phyloP scores from a whole-genome alignment of 2,329 filamentous ascomycete genomes.

The Cladosporium halotolerans region DNA sequence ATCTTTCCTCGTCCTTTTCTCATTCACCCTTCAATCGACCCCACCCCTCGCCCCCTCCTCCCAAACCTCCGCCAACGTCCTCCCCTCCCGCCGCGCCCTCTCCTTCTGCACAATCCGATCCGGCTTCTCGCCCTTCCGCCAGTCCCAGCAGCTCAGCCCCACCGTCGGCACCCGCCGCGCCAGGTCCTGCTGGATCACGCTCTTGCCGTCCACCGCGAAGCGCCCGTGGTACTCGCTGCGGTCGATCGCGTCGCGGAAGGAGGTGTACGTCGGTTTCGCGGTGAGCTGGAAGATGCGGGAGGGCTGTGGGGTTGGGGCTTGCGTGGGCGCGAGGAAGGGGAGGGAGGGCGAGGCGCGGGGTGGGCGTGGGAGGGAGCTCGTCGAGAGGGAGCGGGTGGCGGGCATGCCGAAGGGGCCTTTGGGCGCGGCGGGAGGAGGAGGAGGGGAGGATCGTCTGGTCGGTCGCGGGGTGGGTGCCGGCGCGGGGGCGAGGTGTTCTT shows the following conservation, averaged over 20 bases:
- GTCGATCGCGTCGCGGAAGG: constrained; percentile 39
- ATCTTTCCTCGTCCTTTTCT: too few relatives aligned
- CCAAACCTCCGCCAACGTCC: constrained; percentile 29
- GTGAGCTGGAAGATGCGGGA: constrained; percentile 36
- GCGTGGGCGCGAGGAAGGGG: constrained; percentile 3
- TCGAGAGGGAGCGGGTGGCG: constrained; percentile 17
- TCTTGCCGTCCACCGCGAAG: constrained; percentile 25
- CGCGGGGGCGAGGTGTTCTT: neutral
- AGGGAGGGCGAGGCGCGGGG: constrained; percentile 3
- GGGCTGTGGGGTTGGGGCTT: constrained; percentile 6
- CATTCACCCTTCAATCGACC: too few relatives aligned
- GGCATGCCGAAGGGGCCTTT: constrained; percentile 11
- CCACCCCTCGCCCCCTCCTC: constrained; percentile 18
- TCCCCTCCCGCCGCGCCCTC: constrained; percentile 21
- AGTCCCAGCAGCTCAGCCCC: constrained; percentile 35
- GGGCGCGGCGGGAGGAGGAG: neutral
- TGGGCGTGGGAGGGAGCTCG: constrained; percentile 5
- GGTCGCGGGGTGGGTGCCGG: neutral
- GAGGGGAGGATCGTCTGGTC: neutral
- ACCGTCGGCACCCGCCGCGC: constrained; percentile 33
- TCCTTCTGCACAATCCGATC: constrained; percentile 26
- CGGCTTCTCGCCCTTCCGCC: constrained; percentile 32
- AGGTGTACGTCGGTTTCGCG: constrained; percentile 32
- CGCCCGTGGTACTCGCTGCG: constrained; percentile 26
- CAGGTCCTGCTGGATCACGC: constrained; percentile 32